Percentiles rank a stretch among this genome's conserved stretches.
These are phyloP conservation scores for Phytophthora agathidicida DNA, from an alignment of 352 stramenopile genomes.

Conservation along the genomic window DNA sequence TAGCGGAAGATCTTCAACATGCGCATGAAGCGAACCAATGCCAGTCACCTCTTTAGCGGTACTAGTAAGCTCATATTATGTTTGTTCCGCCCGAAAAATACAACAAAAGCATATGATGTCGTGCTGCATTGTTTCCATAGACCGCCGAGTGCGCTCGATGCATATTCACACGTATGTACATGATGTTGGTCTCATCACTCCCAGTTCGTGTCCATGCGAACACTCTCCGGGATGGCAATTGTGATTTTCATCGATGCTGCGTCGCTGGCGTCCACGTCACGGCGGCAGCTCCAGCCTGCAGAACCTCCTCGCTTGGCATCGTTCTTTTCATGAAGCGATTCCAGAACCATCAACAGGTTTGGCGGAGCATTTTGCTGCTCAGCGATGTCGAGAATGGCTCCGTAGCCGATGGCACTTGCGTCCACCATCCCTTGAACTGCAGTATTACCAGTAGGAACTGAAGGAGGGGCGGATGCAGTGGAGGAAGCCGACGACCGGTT, in stretches of 20 bases:
- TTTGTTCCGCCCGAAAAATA: no score
- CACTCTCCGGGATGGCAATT: conserved; percentile 49
- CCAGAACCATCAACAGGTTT: conserved; percentile 47
- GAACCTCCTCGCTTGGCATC: conserved; percentile 44
- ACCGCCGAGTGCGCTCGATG: no score
- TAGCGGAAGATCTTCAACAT: no score
- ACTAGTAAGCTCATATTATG: no score
- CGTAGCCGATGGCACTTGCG: conserved; percentile 64
- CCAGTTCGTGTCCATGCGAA: conserved; percentile 42
- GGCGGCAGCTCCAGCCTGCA: conserved; percentile 54
- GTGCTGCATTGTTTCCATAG: no score
- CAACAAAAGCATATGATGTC: no score
- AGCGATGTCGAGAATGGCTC: conserved; percentile 73
- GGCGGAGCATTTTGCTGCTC: conserved; percentile 50
- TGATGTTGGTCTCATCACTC: conserved; percentile 36
- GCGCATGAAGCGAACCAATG: no score
- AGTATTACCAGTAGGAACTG: conserved; percentile 18
- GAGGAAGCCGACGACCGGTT: conserved; percentile 14
- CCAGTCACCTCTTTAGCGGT: no score
- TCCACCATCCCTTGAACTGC: conserved; percentile 35
- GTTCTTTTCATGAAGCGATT: conserved; percentile 58
- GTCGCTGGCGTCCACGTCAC: conserved; percentile 37
- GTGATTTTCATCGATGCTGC: conserved; percentile 48
- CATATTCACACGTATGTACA: no score
- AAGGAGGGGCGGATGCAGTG: conserved; percentile 10